Conservation (phyloP, 768 basidiomycete genomes). For the Daedaleopsis sinensis region DNA sequence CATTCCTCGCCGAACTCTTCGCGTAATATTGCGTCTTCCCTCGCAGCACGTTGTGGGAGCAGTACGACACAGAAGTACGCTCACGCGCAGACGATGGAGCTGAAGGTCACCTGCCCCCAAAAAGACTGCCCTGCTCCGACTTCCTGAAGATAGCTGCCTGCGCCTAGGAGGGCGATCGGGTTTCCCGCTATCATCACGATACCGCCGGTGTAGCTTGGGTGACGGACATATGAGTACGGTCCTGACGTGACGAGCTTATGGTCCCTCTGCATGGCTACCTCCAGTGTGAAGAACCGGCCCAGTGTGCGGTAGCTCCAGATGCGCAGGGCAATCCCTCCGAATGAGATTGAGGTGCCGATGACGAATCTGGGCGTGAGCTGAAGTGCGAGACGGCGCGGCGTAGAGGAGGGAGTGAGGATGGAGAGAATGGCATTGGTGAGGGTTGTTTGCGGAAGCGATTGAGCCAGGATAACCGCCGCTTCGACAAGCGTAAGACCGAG, state of each 20-base stretch:
- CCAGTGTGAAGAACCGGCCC: constrained; percentile 15
- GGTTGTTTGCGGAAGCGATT: not conserved
- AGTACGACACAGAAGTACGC: constrained; percentile 2
- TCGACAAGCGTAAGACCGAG: not conserved
- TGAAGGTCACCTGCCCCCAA: not conserved
- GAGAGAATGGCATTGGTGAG: not conserved
- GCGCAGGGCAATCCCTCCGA: constrained; percentile 4
- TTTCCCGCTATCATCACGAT: constrained; percentile 2
- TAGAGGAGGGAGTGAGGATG: not conserved
- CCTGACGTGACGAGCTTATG: constrained; percentile 16
- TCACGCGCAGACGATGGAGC: not conserved
- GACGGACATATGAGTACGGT: constrained; percentile 12
- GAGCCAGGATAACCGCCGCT: not conserved
- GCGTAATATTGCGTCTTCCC: constrained; percentile 8
- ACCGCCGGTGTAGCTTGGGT: constrained; percentile 11
- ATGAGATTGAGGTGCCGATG: not conserved
- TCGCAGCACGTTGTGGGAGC: not conserved
- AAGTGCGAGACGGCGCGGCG: not conserved
- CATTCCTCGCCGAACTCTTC: constrained; percentile 11
- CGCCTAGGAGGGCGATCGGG: not conserved
- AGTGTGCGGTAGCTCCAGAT: constrained; percentile 3
- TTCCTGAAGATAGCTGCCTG: constrained; percentile 10
- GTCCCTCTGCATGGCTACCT: constrained; percentile 8
- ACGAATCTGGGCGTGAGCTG: not conserved
- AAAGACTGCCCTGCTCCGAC: not conserved